These are phyloP conservation scores for Beauveria caledonica DNA, from an alignment of 2,329 filamentous ascomycete genomes.

Conservation along the genomic window DNA sequence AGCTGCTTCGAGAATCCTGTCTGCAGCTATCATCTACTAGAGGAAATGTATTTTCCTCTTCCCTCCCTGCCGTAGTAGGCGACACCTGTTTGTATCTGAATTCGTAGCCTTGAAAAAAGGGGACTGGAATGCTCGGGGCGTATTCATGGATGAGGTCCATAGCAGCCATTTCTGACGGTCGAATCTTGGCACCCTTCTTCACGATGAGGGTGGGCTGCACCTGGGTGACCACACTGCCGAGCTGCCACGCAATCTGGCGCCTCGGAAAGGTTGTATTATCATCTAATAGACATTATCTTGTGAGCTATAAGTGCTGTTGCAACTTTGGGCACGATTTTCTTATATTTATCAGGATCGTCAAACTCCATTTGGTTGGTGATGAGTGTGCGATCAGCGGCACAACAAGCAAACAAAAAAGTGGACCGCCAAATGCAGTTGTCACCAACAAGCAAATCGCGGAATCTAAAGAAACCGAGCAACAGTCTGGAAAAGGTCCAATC, in stretches of 20 bases:
- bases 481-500: too few relatives aligned
- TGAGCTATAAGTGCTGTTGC: neutral
- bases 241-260: slow-evolving; percentile 2
- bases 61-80: slow-evolving; percentile 9
- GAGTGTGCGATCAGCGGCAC: neutral
- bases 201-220: slow-evolving; percentile 10
- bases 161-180: slow-evolving; percentile 12
- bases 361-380: neutral
- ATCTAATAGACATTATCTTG: neutral
- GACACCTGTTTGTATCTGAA: neutral
- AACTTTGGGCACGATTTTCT: neutral
- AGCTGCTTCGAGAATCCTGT: too few relatives aligned
- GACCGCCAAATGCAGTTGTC: too few relatives aligned
- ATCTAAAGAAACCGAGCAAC: too few relatives aligned
- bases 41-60: too few relatives aligned
- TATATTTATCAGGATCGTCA: slow-evolving; percentile 1
- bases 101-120: slow-evolving; percentile 1
- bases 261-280: neutral
- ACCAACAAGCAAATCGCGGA: too few relatives aligned
- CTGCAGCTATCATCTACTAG: too few relatives aligned
- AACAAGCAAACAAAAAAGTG: too few relatives aligned
- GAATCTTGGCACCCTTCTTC: slow-evolving; percentile 13
- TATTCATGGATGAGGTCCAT: slow-evolving; percentile 12
- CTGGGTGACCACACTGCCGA: slow-evolving; percentile 4
- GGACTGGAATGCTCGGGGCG: slow-evolving; percentile 8